Conservation (phyloP, 805 yeast species). For the Candida arabinofermentans region DNA sequence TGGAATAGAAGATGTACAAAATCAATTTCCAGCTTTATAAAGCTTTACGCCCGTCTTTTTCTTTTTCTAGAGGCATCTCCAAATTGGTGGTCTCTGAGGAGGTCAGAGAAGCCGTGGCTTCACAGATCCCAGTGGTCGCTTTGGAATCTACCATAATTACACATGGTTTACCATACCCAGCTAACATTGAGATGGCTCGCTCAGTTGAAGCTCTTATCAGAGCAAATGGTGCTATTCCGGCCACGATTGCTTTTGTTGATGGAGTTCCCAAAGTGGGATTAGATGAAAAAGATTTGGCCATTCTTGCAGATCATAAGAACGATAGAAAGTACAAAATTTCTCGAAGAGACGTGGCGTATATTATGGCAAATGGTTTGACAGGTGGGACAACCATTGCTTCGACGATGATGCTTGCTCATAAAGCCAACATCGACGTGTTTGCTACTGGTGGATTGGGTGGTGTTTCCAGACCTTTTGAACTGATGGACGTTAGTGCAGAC, state of each 20-base stretch:
- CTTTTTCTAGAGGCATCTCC: slow-evolving; percentile 1
- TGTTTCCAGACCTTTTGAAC: slow-evolving; percentile 74
- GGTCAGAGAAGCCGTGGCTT: slow-evolving; percentile 55
- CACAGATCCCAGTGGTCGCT: slow-evolving; percentile 68
- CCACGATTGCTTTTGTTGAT: slow-evolving; percentile 73
- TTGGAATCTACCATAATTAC: slow-evolving; percentile 85
- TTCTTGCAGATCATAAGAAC: slow-evolving; percentile 38
- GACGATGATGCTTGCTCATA: slow-evolving; percentile 75
- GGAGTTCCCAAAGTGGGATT: slow-evolving; percentile 76
- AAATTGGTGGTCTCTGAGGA: slow-evolving; percentile 36
- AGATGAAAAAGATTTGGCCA: slow-evolving; percentile 40
- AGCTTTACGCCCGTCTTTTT: background rate
- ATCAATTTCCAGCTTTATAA: background rate
- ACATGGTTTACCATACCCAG: slow-evolving; percentile 84
- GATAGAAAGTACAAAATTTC: slow-evolving; percentile 57
- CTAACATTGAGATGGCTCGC: slow-evolving; percentile 67
- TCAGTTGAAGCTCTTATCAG: slow-evolving; percentile 62
- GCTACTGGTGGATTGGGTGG: slow-evolving; percentile 96
- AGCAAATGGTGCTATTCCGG: slow-evolving; percentile 68
- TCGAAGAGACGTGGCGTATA: slow-evolving; percentile 71
- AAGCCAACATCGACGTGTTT: slow-evolving; percentile 77
- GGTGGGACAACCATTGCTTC: slow-evolving; percentile 93
- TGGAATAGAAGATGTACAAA: background rate
- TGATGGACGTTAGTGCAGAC: slow-evolving; percentile 82
- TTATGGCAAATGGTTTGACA: slow-evolving; percentile 55